Percentiles rank a stretch among this genome's conserved stretches.
Conservation (phyloP, 106 monocot species). For the Dendrobium nobile region DNA sequence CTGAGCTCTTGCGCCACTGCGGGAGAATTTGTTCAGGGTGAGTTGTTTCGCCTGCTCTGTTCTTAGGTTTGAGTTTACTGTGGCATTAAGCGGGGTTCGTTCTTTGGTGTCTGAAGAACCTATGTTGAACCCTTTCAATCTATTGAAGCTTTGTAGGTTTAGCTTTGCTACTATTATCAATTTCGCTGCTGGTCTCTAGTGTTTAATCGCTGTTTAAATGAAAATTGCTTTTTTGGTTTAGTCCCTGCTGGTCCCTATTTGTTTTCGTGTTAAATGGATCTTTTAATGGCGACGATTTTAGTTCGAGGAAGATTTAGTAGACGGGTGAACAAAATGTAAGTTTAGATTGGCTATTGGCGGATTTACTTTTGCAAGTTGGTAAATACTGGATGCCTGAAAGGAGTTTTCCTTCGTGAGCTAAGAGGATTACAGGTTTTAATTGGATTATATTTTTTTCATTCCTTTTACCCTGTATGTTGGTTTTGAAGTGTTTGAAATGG, state of each 20-base stretch:
- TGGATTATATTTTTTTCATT: too few species aligned
- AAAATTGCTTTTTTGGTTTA: too few species aligned
- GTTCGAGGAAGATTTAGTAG: not conserved
- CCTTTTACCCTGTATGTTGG: too few species aligned
- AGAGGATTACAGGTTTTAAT: too few species aligned
- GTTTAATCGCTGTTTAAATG: not conserved
- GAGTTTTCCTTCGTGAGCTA: too few species aligned
- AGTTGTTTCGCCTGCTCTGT: not conserved
- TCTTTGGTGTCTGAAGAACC: not conserved
- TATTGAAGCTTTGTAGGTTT: not conserved
- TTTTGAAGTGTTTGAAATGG: too few species aligned
- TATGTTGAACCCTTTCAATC: not conserved
- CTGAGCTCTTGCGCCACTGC: conserved; percentile 22
- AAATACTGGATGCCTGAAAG: not conserved
- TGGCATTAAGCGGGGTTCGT: not conserved
- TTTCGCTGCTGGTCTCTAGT: not conserved
- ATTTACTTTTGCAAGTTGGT: not conserved
- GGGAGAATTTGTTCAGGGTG: conserved; percentile 40
- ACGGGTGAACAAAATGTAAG: not conserved
- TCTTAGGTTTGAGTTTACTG: not conserved
- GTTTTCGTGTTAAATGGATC: not conserved
- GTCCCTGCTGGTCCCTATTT: too few species aligned
- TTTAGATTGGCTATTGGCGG: not conserved
- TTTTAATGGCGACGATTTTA: not conserved
- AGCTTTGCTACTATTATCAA: not conserved